Percentiles rank a stretch among this genome's conserved stretches.
phyloP scores from a whole-genome alignment of 805 yeast species.

The Candida argentea region DNA sequence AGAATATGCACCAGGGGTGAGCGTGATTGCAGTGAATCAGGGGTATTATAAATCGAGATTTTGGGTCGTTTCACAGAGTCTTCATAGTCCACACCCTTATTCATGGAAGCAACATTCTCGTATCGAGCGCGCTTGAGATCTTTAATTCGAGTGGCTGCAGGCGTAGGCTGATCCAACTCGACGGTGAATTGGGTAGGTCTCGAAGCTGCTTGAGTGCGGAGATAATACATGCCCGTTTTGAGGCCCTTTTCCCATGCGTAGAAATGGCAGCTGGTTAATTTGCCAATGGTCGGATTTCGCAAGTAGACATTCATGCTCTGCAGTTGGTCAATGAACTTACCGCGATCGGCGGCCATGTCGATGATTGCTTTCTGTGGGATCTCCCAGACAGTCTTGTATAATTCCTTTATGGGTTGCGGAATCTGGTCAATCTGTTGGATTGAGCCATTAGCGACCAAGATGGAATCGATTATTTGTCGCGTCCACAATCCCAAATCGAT shows the following conservation, averaged over 20 bases:
- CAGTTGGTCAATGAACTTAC: slow-evolving; percentile 52
- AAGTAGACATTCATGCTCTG: slow-evolving; percentile 36
- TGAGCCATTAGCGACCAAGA: slow-evolving; percentile 75
- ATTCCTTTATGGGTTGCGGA: slow-evolving; percentile 61
- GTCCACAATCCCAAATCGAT: slow-evolving; percentile 79
- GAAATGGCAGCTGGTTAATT: slow-evolving; percentile 34
- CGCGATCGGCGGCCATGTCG: slow-evolving; percentile 78
- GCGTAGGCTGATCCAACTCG: slow-evolving; percentile 26
- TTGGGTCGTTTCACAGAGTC: no score
- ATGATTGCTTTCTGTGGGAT: slow-evolving; percentile 76
- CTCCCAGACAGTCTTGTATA: slow-evolving; percentile 98
- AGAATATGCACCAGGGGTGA: no score
- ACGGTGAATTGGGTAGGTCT: slow-evolving; percentile 84
- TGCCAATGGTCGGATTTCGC: slow-evolving; percentile 26
- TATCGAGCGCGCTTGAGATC: no score
- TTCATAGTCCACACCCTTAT: no score
- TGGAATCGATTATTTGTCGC: slow-evolving; percentile 64
- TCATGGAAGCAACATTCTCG: no score
- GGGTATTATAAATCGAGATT: no score
- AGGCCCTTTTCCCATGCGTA: slow-evolving; percentile 30
- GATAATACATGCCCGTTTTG: slow-evolving; percentile 32
- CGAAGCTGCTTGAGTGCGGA: slow-evolving; percentile 68
- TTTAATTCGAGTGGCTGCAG: no score
- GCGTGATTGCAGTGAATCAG: no score
- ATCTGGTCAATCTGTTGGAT: slow-evolving; percentile 65